Evolutionary conservation across 2,329 filamentous ascomycete species (phyloP).

Genomic region (Cytospora leucostoma): DNA sequence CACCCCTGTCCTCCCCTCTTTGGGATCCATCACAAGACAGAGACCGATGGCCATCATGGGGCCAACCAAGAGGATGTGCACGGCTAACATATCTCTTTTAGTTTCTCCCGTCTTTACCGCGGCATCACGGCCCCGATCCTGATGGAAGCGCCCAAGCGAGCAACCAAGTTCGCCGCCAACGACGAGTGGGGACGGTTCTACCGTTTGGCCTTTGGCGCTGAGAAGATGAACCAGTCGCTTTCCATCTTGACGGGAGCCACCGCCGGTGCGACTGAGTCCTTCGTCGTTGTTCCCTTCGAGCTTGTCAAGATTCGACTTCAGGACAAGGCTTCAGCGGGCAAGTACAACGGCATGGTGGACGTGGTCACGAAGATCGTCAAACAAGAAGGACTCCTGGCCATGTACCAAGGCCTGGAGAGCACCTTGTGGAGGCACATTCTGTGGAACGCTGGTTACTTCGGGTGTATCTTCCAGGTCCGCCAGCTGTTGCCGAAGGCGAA

Average conservation of each 20-base stretch:
- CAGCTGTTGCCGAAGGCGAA: constrained; percentile 78
- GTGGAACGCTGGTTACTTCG: constrained; percentile 88
- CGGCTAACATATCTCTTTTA: constrained; percentile 38
- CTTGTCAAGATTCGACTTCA: constrained; percentile 98
- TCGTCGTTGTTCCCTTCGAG: constrained; percentile 98
- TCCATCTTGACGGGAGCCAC: constrained; percentile 92
- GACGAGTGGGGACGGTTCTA: constrained; percentile 98
- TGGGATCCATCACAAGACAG: not conserved
- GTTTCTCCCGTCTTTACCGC: constrained; percentile 87
- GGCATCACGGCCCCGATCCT: constrained; percentile 94
- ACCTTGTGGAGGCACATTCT: constrained; percentile 94
- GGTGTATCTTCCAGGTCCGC: constrained; percentile 96
- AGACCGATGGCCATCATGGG: not conserved
- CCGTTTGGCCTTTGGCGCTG: constrained; percentile 78
- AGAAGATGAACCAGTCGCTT: constrained; percentile 88
- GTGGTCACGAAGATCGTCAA: constrained; percentile 79
- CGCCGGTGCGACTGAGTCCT: constrained; percentile 91
- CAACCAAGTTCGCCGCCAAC: constrained; percentile 98
- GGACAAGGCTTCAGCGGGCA: constrained; percentile 88
- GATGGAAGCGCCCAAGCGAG: constrained; percentile 86
- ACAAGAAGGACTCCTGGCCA: constrained; percentile 78
- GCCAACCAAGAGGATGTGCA: not conserved
- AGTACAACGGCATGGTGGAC: constrained; percentile 81
- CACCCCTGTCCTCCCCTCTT: not conserved
- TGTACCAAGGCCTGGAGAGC: constrained; percentile 96